A percentile compares a stretch with the other conserved stretches of the same genome.
Conservation (phyloP, 1,284 basidiomycete genomes). For the Coniferiporia sulphurascens region DNA sequence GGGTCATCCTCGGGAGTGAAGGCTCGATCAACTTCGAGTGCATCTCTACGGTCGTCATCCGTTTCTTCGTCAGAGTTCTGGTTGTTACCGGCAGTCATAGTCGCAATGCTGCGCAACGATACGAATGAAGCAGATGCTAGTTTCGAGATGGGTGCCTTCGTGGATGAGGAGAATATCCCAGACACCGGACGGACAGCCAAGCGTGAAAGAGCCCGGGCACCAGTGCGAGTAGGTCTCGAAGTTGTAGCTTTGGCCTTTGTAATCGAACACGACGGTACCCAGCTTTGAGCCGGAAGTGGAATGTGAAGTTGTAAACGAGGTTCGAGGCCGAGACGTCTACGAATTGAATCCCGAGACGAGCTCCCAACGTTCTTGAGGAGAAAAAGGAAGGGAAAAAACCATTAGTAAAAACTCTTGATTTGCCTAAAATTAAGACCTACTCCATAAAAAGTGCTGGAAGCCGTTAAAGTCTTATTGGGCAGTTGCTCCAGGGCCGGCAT, state of each 20-base stretch:
- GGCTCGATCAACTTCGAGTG: constrained; percentile 3
- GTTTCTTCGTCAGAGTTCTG: background rate
- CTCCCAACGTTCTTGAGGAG: constrained; percentile 5
- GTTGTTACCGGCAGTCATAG: constrained; percentile 5
- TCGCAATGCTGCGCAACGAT: constrained; percentile 11
- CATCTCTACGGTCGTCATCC: background rate
- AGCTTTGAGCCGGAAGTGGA: constrained; percentile 2
- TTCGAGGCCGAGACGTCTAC: constrained; percentile 16
- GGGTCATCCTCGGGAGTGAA: constrained; percentile 17
- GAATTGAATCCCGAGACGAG: constrained; percentile 12
- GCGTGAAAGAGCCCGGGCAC: background rate
- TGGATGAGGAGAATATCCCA: background rate
- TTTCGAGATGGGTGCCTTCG: background rate
- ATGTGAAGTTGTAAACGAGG: constrained; percentile 15
- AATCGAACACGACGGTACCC: background rate
- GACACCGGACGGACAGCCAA: background rate
- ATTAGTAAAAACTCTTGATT: background rate
- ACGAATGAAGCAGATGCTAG: constrained; percentile 13
- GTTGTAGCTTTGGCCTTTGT: background rate
- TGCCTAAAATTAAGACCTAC: background rate
- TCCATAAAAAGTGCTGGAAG: constrained; percentile 1
- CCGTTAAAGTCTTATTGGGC: constrained; percentile 1
- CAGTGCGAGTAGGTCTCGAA: background rate
- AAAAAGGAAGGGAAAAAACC: background rate
- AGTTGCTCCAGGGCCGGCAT: constrained; percentile 5